Evolutionary conservation across 306 rosid species (phyloP).

Genomic region (Hippophae rhamnoides): DNA sequence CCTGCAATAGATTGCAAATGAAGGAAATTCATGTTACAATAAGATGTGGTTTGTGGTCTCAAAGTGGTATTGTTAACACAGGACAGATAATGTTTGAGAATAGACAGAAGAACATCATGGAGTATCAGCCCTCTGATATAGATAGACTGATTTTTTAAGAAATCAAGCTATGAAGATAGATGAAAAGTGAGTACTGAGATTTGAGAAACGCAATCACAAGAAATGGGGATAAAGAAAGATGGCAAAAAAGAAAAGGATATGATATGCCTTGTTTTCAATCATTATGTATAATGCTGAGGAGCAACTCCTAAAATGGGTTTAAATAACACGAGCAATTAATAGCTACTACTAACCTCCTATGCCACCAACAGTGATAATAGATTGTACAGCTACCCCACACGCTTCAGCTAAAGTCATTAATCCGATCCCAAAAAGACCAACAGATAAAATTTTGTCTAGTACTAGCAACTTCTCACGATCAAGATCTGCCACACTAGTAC

Average conservation of each 20-base stretch:
- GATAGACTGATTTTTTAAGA: no score
- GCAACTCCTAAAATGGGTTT: not conserved
- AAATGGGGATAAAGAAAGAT: not conserved
- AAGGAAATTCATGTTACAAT: constrained; percentile 9
- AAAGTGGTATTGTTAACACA: not conserved
- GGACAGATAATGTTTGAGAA: no score
- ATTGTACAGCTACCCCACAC: constrained; percentile 87
- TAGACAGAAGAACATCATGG: no score
- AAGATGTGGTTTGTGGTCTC: not conserved
- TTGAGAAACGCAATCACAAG: no score
- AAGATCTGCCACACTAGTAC: constrained; percentile 33
- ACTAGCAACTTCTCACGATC: constrained; percentile 65
- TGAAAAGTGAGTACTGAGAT: no score
- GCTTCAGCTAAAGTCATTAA: constrained; percentile 90
- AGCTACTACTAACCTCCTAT: constrained; percentile 57
- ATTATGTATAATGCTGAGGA: no score
- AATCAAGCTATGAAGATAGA: no score
- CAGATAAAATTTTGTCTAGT: constrained; percentile 63
- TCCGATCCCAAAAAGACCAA: constrained; percentile 77
- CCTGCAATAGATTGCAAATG: constrained; percentile 38
- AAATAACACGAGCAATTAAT: not conserved
- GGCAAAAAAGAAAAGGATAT: no score
- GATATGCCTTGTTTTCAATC: not conserved
- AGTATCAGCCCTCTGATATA: no score
- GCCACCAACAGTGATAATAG: constrained; percentile 87